These are phyloP conservation scores for Tilletia indica DNA, from an alignment of 1,284 basidiomycete genomes.

Conservation along the genomic window DNA sequence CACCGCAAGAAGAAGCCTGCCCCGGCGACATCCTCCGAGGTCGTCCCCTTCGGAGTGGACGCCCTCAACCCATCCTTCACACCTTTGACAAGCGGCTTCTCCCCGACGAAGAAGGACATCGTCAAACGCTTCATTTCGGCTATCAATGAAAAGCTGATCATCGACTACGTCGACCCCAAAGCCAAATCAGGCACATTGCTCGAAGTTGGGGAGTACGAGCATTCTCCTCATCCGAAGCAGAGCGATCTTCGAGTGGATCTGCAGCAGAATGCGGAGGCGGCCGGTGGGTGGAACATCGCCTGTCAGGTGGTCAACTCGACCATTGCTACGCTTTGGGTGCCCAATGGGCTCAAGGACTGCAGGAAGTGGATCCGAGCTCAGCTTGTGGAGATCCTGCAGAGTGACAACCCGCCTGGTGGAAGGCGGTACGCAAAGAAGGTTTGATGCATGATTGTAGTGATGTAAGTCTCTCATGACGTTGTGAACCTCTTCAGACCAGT, in stretches of 20 bases:
- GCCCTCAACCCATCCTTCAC: neutral
- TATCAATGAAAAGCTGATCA: neutral
- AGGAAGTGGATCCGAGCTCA: neutral
- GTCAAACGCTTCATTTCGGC: neutral
- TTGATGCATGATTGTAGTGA: neutral
- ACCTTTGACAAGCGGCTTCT: neutral
- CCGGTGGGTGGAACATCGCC: constrained; percentile 7
- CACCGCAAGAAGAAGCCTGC: too few species aligned
- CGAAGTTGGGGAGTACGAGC: neutral
- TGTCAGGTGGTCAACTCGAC: constrained; percentile 4
- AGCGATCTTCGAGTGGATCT: neutral
- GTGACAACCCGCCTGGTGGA: neutral
- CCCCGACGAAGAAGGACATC: neutral
- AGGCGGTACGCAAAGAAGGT: neutral
- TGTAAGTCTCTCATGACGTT: too few species aligned
- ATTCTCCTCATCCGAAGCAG: neutral
- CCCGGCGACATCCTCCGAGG: neutral
- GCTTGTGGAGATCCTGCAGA: neutral
- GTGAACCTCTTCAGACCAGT: too few species aligned
- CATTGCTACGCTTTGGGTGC: constrained; percentile 3
- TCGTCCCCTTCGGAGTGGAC: neutral
- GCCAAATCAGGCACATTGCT: neutral
- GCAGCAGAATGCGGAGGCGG: neutral
- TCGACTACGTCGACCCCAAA: neutral
- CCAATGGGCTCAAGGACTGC: constrained; percentile 7